Evolutionary conservation across 768 basidiomycete species (phyloP).

Genomic region (Mycena maculata): DNA sequence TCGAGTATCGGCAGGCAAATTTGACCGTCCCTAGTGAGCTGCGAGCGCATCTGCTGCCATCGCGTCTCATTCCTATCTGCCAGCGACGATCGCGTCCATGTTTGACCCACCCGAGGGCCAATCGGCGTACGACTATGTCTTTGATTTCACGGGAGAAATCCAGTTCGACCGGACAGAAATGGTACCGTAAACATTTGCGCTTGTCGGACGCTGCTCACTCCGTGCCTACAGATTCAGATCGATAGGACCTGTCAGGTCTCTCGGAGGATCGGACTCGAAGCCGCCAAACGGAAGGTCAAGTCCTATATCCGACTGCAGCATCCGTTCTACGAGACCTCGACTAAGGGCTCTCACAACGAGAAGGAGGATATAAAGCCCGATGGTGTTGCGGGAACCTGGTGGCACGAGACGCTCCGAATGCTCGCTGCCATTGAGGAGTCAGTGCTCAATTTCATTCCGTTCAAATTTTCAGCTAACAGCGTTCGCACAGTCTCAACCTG

Average conservation of each 20-base stretch:
- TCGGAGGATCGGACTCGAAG: slow-evolving; percentile 77
- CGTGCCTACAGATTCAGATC: slow-evolving; percentile 73
- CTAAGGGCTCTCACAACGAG: slow-evolving; percentile 74
- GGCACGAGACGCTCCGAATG: slow-evolving; percentile 86
- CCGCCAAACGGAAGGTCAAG: slow-evolving; percentile 81
- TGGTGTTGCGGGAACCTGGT: slow-evolving; percentile 82
- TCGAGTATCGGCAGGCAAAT: slow-evolving; percentile 88
- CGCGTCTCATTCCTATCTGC: slow-evolving; percentile 29
- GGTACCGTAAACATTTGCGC: slow-evolving; percentile 51
- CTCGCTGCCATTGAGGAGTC: slow-evolving; percentile 81
- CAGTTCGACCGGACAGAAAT: slow-evolving; percentile 79
- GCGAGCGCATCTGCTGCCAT: slow-evolving; percentile 2
- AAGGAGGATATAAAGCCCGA: slow-evolving; percentile 80
- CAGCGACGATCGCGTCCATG: slow-evolving; percentile 74
- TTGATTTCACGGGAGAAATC: slow-evolving; percentile 88
- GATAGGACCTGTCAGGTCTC: slow-evolving; percentile 78
- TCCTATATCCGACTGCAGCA: slow-evolving; percentile 83
- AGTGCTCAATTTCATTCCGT: slow-evolving; percentile 36
- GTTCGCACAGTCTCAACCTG: slow-evolving; percentile 72
- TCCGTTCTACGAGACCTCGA: slow-evolving; percentile 81
- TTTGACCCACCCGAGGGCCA: slow-evolving; percentile 81
- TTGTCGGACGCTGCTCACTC: slow-evolving; percentile 16
- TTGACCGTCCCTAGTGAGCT: slow-evolving; percentile 76
- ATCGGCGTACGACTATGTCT: slow-evolving; percentile 81
- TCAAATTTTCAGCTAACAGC: slow-evolving; percentile 28